phyloP scores from a whole-genome alignment of 768 basidiomycete genomes.

The Dioszegia crocea region DNA sequence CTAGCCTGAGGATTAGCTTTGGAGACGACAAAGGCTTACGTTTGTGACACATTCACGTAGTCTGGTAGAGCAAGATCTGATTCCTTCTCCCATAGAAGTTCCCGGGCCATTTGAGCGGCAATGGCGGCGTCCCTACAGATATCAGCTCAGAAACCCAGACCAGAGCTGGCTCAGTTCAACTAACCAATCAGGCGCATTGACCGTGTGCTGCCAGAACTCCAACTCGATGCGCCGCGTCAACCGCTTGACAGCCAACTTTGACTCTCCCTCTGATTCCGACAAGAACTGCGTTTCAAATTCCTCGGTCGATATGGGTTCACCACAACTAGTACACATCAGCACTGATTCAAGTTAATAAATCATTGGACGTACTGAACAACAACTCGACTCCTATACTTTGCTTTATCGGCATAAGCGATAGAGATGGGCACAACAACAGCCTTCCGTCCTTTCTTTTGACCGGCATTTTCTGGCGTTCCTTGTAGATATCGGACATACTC shows the following conservation, averaged over 20 bases:
- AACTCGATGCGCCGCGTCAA: slow-evolving; percentile 71
- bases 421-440: slow-evolving; percentile 73
- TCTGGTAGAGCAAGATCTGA: slow-evolving; percentile 71
- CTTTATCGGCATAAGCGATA: slow-evolving; percentile 93
- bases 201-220: slow-evolving; percentile 67
- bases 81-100: slow-evolving; percentile 85
- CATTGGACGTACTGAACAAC: slow-evolving; percentile 52
- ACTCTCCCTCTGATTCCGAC: slow-evolving; percentile 62
- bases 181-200: slow-evolving; percentile 90
- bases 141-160: background rate
- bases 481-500: slow-evolving; percentile 78
- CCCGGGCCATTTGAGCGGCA: slow-evolving; percentile 84
- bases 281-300: slow-evolving; percentile 73
- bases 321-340: slow-evolving; percentile 59
- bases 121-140: slow-evolving; percentile 75
- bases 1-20: slow-evolving; percentile 58
- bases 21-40: slow-evolving; percentile 58
- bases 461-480: slow-evolving; percentile 40
- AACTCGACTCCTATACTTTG: slow-evolving; percentile 86
- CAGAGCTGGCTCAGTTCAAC: no score
- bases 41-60: slow-evolving; percentile 80
- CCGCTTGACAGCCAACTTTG: slow-evolving; percentile 77
- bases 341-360: background rate
- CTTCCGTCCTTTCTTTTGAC: slow-evolving; percentile 50
- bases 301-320: slow-evolving; percentile 71